Conservation (phyloP, 768 basidiomycete genomes). For the Kwoniella sp. region DNA sequence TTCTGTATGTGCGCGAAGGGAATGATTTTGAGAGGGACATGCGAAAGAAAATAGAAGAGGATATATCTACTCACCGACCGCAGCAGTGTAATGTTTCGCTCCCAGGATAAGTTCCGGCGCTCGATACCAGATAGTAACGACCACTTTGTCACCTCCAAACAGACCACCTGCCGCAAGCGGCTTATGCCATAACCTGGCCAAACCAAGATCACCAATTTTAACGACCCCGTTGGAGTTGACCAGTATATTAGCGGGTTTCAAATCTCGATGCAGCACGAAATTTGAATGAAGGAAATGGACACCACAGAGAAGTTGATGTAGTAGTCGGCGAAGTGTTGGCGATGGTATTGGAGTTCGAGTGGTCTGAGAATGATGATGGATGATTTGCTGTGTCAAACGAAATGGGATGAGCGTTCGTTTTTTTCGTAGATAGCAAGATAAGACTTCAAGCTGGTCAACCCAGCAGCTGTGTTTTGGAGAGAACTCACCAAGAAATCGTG, state of each 20-base stretch:
- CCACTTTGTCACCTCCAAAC: conserved; percentile 93
- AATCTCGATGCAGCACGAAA: conserved; percentile 93
- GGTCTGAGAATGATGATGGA: conserved; percentile 94
- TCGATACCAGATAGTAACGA: conserved; percentile 99
- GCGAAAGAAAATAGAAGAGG: too few relatives aligned
- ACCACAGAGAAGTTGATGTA: conserved; percentile 92
- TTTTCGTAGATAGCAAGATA: too few relatives aligned
- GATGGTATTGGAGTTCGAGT: conserved; percentile 73
- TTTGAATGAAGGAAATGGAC: conserved; percentile 90
- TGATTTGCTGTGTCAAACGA: conserved; percentile 78
- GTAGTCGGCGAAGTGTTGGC: conserved; percentile 84
- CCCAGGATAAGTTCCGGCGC: conserved; percentile 94
- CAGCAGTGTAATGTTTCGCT: conserved; percentile 95
- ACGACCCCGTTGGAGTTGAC: conserved; percentile 85
- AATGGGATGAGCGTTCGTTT: too few relatives aligned
- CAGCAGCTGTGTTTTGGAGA: background rate
- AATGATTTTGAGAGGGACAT: too few relatives aligned
- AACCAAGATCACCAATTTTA: conserved; percentile 97
- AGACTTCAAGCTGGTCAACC: too few relatives aligned
- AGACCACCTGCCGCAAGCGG: conserved; percentile 76
- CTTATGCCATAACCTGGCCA: conserved; percentile 85
- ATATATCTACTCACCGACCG: conserved; percentile 61
- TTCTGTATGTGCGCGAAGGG: too few relatives aligned
- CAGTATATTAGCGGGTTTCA: conserved; percentile 98
- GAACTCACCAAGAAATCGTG: conserved; percentile 88